Base-by-base conservation (phyloP, 192 early-diverging fungal genomes). In the Gryganskiella cystojenkinii region DNA sequence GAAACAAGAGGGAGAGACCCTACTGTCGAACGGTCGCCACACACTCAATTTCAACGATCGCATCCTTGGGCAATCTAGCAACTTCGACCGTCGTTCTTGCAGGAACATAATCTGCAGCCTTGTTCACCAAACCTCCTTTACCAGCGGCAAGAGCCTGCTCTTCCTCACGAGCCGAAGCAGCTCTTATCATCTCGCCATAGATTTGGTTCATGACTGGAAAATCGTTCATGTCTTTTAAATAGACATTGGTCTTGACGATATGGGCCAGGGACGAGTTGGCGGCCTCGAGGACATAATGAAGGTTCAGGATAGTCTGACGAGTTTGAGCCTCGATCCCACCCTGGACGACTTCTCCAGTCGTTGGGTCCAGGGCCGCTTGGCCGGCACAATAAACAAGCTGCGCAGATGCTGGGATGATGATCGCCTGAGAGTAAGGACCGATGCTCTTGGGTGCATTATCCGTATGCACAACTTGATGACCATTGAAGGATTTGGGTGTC, bases 231-330 rank as follows among this genome's bases (percentile, higher is more conserved):
- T 93, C 89, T 80, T 93, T 92, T 31, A 98, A 75, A 82, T 96
- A 98, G 52, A 96, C 94, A 20, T 94, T 96, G 37, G 95, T 96
- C 87, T 98, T 98, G 79, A 98, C 89, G 6, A 96, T 91, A 58
- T 92, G 88, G 43, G 91, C 84, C 25, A 96, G 83, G 46, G 83
- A 84, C 56, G 92, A 88, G 52, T 91, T 88, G 37, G 91, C 84
- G 7, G 88, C 92, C 63, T 90, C 84, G 22, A 98, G 83, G 31
- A 98, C 92, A 2, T 87, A 90, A 67, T 83, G 69, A 40, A 96
- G 79, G 83, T 98, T 98, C 70, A 75, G 85, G 61, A 98, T 71
- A 13, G 81, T 81, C 75, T 90, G 92, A 22, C 22, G 56, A 1
- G 49, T 50, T n/a, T 50, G 17, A 9, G 17, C 49, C 7, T 25